Evolutionary conservation across 306 rosid species (phyloP).

Genomic region (Rubus idaeus): DNA sequence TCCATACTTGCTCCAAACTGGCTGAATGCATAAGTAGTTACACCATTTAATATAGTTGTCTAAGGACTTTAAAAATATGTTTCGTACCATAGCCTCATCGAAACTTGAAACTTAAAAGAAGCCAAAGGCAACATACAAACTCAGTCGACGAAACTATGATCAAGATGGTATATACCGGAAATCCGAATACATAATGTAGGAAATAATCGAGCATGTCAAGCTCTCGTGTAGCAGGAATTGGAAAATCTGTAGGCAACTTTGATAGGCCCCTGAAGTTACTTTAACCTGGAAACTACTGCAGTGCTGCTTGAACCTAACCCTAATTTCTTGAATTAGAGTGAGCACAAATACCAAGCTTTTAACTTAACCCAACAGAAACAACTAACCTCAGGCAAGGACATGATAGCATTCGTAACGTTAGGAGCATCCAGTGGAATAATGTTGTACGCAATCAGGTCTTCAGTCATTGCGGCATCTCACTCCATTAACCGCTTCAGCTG

Average conservation of each 20-base stretch:
- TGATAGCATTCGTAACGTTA: no score
- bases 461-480: conserved; percentile 85
- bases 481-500: conserved; percentile 83
- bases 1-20: conserved; percentile 86
- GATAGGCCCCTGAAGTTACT: conserved; percentile 66
- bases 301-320: conserved; percentile 76
- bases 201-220: conserved; percentile 76
- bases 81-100: conserved; percentile 69
- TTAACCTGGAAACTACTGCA: conserved; percentile 54
- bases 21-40: conserved; percentile 71
- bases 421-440: no score
- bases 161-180: conserved; percentile 60
- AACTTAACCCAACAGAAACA: conserved; percentile 19
- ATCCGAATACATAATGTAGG: conserved; percentile 72
- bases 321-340: conserved; percentile 15
- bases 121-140: background rate
- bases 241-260: conserved; percentile 60
- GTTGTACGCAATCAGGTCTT: conserved; percentile 83
- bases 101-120: background rate
- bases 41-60: conserved; percentile 91
- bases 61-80: conserved; percentile 65
- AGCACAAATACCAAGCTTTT: conserved; percentile 13
- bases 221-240: conserved; percentile 58
- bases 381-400: conserved; percentile 64
- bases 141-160: background rate